A percentile compares a stretch with the other conserved stretches of the same genome.
These are phyloP conservation scores for Aspergillus ostianus DNA, from an alignment of 495 filamentous ascomycete species.

Conservation along the genomic window DNA sequence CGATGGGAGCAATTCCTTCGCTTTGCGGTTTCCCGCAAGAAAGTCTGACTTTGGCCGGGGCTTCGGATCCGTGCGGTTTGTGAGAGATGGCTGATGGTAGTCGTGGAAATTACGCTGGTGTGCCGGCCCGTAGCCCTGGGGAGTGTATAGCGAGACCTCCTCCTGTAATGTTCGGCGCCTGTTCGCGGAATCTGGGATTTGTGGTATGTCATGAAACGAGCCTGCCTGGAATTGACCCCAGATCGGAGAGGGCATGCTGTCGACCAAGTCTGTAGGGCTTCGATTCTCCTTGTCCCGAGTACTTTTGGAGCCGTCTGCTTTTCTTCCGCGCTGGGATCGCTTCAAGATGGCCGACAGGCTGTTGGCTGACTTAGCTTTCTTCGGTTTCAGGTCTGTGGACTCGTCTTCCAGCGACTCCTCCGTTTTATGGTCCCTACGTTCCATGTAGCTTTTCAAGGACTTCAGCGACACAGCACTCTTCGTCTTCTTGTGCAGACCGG, in stretches of 20 bases:
- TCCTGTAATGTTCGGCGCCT: conserved; percentile 47
- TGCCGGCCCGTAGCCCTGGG: conserved; percentile 58
- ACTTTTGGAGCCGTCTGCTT: conserved; percentile 48
- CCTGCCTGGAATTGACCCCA: conserved; percentile 69
- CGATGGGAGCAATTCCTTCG: conserved; percentile 35
- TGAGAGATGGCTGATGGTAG: conserved; percentile 54
- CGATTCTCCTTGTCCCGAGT: conserved; percentile 72
- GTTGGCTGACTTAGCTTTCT: conserved; percentile 82
- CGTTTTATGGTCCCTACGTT: conserved; percentile 51
- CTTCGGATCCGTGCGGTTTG: conserved; percentile 34
- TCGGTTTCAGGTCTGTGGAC: conserved; percentile 52
- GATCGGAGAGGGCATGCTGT: conserved; percentile 63
- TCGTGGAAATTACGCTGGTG: conserved; percentile 66
- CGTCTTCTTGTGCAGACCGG: conserved; percentile 57
- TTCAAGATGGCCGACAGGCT: conserved; percentile 62
- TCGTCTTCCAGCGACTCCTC: conserved; percentile 36
- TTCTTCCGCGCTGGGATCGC: conserved; percentile 43
- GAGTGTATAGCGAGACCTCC: conserved; percentile 62
- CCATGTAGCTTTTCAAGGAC: conserved; percentile 53
- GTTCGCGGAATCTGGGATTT: conserved; percentile 36
- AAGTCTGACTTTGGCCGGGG: conserved; percentile 56
- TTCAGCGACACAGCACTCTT: conserved; percentile 68
- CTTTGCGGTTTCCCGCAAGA: conserved; percentile 36
- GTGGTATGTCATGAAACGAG: conserved; percentile 40
- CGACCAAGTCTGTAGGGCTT: conserved; percentile 47